A percentile compares a stretch with the other conserved stretches of the same genome.
Evolutionary conservation across 2,329 filamentous ascomycete genomes (phyloP).

Genomic region (Beauveria bassiana): DNA sequence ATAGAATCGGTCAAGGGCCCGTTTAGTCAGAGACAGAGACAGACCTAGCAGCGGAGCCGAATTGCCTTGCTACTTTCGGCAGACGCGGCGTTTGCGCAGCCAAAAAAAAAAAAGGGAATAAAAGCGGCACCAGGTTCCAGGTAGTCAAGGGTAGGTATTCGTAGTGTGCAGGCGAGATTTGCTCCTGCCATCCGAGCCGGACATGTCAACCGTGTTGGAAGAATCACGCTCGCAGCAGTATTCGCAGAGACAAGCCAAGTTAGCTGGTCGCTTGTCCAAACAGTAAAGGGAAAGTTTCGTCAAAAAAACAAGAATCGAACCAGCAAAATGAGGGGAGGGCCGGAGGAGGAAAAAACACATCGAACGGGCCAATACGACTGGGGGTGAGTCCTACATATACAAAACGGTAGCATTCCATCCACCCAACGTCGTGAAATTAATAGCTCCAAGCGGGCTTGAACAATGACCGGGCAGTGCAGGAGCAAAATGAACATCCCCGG

Average conservation of each 20-base stretch:
- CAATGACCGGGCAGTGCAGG: conserved; percentile 7
- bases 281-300: not conserved
- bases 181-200: not conserved
- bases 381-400: conserved; percentile 4
- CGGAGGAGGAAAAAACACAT: not conserved
- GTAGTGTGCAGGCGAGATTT: not conserved
- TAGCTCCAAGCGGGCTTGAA: not conserved
- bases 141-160: too few relatives aligned
- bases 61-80: not conserved
- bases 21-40: not conserved
- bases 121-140: conserved; percentile 7
- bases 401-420: not conserved
- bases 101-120: not conserved
- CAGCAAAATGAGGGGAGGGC: not conserved
- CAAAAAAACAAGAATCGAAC: not conserved
- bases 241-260: not conserved
- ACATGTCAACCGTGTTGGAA: not conserved
- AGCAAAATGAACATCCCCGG: not conserved
- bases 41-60: not conserved
- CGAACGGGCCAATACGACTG: not conserved
- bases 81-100: conserved; percentile 1
- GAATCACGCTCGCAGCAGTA: not conserved
- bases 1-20: not conserved
- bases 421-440: not conserved
- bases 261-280: not conserved